Percentiles rank a stretch among this genome's conserved stretches.
These are phyloP conservation scores for Candida dendrica DNA, from an alignment of 805 yeast species.

Conservation along the genomic window DNA sequence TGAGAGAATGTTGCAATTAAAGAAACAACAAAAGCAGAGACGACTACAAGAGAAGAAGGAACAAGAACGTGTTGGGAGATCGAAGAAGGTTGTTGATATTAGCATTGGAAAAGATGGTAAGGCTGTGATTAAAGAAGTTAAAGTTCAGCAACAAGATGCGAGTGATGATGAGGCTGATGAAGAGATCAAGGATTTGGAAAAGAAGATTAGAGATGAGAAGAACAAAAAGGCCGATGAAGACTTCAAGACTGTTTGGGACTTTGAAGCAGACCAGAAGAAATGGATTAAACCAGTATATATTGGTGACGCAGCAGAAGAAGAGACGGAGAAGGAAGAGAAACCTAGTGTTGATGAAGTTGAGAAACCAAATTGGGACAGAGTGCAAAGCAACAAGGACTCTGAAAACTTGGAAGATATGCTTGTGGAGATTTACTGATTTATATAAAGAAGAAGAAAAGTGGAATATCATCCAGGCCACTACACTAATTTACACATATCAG, in stretches of 20 bases:
- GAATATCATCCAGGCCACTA: too few species aligned
- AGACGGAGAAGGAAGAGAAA: too few species aligned
- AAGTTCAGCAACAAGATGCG: constrained; percentile 22
- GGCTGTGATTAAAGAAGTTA: constrained; percentile 52
- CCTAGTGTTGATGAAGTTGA: too few species aligned
- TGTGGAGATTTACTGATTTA: background rate
- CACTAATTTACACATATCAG: too few species aligned
- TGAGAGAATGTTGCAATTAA: constrained; percentile 82
- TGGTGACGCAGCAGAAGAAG: constrained; percentile 3
- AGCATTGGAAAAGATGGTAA: constrained; percentile 71
- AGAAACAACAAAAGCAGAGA: constrained; percentile 73
- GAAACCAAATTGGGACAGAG: constrained; percentile 1
- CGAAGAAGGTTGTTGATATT: constrained; percentile 69
- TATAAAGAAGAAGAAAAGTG: too few species aligned
- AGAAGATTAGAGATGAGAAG: constrained; percentile 24
- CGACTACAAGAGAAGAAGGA: constrained; percentile 57
- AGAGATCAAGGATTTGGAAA: constrained; percentile 24
- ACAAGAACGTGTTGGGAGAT: constrained; percentile 59
- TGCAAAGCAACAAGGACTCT: background rate
- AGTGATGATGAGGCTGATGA: constrained; percentile 24
- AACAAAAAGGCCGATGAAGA: constrained; percentile 23
- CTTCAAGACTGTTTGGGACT: constrained; percentile 50
- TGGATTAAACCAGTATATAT: constrained; percentile 50
- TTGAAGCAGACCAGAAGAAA: constrained; percentile 41
- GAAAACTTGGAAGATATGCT: background rate